Evolutionary conservation across 129 eudicot species (phyloP), one percentile per base, ranked within the genome.

Genomic region (Logfia minima): DNA sequence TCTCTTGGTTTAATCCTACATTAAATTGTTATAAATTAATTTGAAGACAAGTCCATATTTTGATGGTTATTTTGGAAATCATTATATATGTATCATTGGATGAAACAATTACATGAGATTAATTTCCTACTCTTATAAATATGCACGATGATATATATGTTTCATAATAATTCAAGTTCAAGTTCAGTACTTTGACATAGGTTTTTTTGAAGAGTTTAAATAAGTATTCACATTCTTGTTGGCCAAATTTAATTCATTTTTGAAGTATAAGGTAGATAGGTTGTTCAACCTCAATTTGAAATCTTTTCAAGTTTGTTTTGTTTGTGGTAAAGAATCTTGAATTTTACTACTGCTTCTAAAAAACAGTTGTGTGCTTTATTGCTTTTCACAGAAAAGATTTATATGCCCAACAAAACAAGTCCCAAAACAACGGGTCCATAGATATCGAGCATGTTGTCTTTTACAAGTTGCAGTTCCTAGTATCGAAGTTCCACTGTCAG

Each of bases 401-500:
- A 41, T 64, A 74, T 75, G 51, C 52, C 80, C 83, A 24, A 70
- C 82, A 14, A 82, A 83, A 88, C 64, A 84, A 71, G 66, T 31
- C 68, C 76, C 82, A 59, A 78, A 68, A 74, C 86, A 76, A 19
- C 59, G 55, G 48, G 65, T 56, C 21, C 81, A 71, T 75, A 70
- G 64, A 70, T 52, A 39, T 56, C 82, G 76, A 22, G 71, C 85
- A 0, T 63, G 78, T 75, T 83, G 84, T 82, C 70, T 71, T 13
- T 22, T 86, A 66, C 85, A 85, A 66, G 80, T 60, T 56, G 65
- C 84, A 61, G 80, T 79, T 61, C 84, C 87, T 68, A 71, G 75
- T 70, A 58, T 52, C 32, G 71, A 76, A 45, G 68, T 59, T 16
- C 70, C 76, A 48, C 19, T 79, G 29, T 55, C 74, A 64, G 37